Conservation (phyloP, 2,329 filamentous ascomycete genomes). For the Botrytis fabae region DNA sequence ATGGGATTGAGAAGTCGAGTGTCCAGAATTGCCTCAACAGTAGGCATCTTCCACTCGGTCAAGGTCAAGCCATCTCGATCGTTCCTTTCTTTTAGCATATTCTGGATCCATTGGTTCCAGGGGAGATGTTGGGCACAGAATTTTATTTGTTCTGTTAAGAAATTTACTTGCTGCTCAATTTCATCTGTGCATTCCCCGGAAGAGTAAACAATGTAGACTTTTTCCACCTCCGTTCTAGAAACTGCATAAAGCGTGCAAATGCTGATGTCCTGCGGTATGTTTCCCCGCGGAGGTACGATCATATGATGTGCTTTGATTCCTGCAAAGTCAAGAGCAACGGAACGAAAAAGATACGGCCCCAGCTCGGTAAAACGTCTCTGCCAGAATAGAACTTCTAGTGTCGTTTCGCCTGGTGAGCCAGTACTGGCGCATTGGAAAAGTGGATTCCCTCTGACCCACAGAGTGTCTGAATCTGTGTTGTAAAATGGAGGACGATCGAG, state of each 20-base stretch:
- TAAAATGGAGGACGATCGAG: neutral
- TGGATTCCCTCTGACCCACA: neutral
- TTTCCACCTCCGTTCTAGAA: neutral
- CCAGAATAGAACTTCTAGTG: neutral
- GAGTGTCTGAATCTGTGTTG: neutral
- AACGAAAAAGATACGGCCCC: neutral
- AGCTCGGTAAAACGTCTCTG: too few species aligned
- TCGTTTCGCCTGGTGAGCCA: neutral
- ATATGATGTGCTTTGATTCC: neutral
- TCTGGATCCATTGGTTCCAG: neutral
- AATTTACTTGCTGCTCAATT: neutral
- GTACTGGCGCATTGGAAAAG: neutral
- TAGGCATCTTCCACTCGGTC: neutral
- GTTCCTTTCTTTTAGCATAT: neutral
- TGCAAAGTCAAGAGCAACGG: neutral
- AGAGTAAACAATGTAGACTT: conserved; percentile 13
- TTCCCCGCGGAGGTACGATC: neutral
- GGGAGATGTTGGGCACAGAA: neutral
- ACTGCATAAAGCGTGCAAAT: neutral
- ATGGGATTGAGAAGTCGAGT: neutral
- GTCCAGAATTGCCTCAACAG: neutral
- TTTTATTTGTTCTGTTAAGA: neutral
- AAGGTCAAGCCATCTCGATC: neutral
- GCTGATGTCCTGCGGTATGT: neutral
- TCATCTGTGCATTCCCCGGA: neutral